A percentile compares a stretch with the other conserved stretches of the same genome.
Conservation (phyloP, 2,329 filamentous ascomycete species). For the Fusarium nygamai region DNA sequence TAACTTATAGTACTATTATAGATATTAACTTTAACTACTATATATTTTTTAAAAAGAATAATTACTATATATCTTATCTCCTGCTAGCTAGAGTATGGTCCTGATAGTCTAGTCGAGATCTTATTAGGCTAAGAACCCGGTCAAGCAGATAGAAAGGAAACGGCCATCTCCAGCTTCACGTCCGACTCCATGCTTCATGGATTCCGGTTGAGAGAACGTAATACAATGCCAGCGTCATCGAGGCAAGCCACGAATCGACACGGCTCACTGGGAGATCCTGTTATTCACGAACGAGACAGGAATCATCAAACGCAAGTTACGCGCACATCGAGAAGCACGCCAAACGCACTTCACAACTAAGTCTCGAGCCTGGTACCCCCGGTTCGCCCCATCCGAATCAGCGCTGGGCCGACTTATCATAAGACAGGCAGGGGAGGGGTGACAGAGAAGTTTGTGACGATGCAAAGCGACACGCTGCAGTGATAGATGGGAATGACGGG, state of each 20-base stretch:
- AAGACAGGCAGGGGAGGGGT: neutral
- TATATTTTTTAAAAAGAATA: too few relatives aligned
- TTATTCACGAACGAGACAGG: neutral
- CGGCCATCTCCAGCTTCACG: neutral
- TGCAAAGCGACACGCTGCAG: neutral
- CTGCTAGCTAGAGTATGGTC: neutral
- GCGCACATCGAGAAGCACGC: neutral
- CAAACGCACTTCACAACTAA: neutral
- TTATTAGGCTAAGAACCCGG: accelerated
- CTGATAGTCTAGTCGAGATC: neutral
- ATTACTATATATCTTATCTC: neutral
- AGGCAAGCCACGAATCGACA: neutral
- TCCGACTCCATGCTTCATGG: neutral
- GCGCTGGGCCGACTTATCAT: neutral
- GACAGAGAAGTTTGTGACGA: neutral
- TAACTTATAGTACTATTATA: too few relatives aligned
- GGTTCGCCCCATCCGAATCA: neutral
- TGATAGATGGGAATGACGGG: neutral
- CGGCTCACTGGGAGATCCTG: neutral
- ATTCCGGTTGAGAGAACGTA: neutral
- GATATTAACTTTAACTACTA: too few relatives aligned
- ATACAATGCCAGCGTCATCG: neutral
- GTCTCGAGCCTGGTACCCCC: neutral
- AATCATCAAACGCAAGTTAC: neutral
- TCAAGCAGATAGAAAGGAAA: neutral